Evolutionary conservation across 495 filamentous ascomycete species (phyloP).

Genomic region (Penicillium crystallinum): DNA sequence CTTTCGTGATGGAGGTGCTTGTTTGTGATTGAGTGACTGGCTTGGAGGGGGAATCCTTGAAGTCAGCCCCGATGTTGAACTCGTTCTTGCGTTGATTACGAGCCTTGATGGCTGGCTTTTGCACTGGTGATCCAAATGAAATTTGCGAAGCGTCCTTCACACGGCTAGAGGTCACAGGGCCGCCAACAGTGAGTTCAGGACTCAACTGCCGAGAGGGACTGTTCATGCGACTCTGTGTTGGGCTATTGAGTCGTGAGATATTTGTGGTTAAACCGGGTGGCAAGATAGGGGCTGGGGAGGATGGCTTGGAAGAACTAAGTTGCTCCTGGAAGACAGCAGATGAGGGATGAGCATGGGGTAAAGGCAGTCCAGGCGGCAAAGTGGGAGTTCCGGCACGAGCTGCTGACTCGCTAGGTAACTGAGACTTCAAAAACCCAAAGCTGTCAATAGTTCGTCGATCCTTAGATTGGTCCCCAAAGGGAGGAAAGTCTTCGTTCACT

Average conservation of each 20-base stretch:
- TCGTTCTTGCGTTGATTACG: conserved; percentile 24
- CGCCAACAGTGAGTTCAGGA: conserved; percentile 9
- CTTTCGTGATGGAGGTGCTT: conserved; percentile 12
- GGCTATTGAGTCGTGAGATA: conserved; percentile 27
- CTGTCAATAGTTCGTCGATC: conserved; percentile 36
- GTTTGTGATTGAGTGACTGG: conserved; percentile 10
- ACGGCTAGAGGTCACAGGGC: conserved; percentile 14
- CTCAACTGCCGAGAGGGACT: conserved; percentile 19
- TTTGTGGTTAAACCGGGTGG: conserved; percentile 28
- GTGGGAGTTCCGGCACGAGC: conserved; percentile 51
- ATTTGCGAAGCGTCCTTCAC: conserved; percentile 36
- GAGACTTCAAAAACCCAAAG: conserved; percentile 44
- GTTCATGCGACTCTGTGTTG: conserved; percentile 23
- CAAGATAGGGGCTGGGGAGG: conserved; percentile 27
- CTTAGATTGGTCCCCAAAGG: conserved; percentile 36
- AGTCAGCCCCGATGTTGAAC: conserved; percentile 15
- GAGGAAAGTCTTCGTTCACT: conserved; percentile 52
- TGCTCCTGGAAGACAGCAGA: conserved; percentile 35
- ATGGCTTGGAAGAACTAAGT: conserved; percentile 28
- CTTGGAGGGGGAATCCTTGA: conserved; percentile 15
- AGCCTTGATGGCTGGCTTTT: conserved; percentile 34
- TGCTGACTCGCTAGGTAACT: conserved; percentile 30
- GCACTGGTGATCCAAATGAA: conserved; percentile 39
- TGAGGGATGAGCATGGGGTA: conserved; percentile 50
- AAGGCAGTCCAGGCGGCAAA: conserved; percentile 61